Evolutionary conservation across 2,329 filamentous ascomycete species (phyloP), one percentile per base, ranked within the genome.

Genomic region (Chrysoporthe austroafricana): DNA sequence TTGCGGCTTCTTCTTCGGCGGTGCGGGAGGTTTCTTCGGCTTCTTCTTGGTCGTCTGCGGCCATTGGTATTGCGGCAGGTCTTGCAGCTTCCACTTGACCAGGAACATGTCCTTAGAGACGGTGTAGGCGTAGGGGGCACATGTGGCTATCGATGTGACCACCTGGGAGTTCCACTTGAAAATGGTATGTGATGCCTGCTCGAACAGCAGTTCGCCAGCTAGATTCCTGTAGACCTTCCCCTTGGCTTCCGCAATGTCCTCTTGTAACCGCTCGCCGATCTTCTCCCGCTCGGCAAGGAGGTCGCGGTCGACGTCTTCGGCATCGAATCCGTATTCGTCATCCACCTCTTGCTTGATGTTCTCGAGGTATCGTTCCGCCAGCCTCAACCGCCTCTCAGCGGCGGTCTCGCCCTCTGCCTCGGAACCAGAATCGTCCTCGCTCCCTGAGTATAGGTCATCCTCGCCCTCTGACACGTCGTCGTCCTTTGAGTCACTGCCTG

Each of bases 331-430:
- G 64, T 86, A 86, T 71, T 93, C 91, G 73, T 96, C 91, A 73
- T 77, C 72, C 13, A 93, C 89, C 72, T 97, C 91, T 74, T 91
- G 87, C 74, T 91, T 89, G 70, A 97, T 89, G 76, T 97, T 97
- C 65, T 97, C 91, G 65, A 99, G 86, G 78, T 99, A 98, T 74
- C 92, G 89, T 81, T 98, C 93, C 42, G 96, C 96, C 39, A 99
- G 86, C 72, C 93, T 89, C 74, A 97, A 81, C 73, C 96, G 87
- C 78, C 93, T 90, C 76, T 97, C 94, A 46, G 93, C 94, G 1
- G 91, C 94, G 32, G 96, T 98, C 82, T 98, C 95, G 71, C 88
- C 88, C 70, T 93, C 92, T 70, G 88, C 88, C 70, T 93, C 92
- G 70, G 89, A 88, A n/a, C 91, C 91, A 1, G 90, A 92, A 44